Evolutionary conservation across 257 asterid species (phyloP), one percentile per base, ranked within the genome.

Genomic region (Solanum boliviense): DNA sequence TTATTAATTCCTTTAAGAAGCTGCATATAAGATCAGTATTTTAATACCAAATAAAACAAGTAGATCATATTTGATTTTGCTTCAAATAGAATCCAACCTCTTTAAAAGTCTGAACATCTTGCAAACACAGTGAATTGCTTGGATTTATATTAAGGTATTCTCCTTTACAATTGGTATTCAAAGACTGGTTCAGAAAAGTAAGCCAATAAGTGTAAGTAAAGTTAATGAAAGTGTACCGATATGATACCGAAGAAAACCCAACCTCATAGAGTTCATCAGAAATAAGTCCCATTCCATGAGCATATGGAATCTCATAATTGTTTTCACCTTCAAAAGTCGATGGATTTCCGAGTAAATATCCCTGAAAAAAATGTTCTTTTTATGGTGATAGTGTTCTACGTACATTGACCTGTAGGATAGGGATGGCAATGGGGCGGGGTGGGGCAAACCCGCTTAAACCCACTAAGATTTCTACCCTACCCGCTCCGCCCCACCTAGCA

Each of bases 281-380:
- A 83, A 87, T 68, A 67, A 87, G 78, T 46, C 89, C 89, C 89
- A 83, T 87, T 87, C 89, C 89, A 82, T 87, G 4, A 87, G 87
- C 87, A 71, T 13, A 87, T 65, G 86, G 83, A 32, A 87, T 36
- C 32, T 3, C 32, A 11, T 39, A 86, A 44, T 44, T 86, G 0
- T 44, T 3, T 70, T 86, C 89, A 46, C 62, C 87, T 4, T 73
- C 60, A 56, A 68, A 84, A 9, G 89, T 88, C 27, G 12, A 1
- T 2, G 90, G 90, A 78, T 89, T 89, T 56, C 91, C 91, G 6
- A 89, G 84, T 72, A 89, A n/a, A 56, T 89, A 89, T 35, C 91
- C 91, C 91, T 89, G 65, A 76, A 87, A 75, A 18, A 32, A 83
- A 20, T 32, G 23, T 73, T 2, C 29, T 83, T 29, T 29, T 56